Percentiles rank a stretch among this genome's conserved stretches.
phyloP scores from a whole-genome alignment of 1,284 basidiomycete genomes.

The Heterobasidion annosum region DNA sequence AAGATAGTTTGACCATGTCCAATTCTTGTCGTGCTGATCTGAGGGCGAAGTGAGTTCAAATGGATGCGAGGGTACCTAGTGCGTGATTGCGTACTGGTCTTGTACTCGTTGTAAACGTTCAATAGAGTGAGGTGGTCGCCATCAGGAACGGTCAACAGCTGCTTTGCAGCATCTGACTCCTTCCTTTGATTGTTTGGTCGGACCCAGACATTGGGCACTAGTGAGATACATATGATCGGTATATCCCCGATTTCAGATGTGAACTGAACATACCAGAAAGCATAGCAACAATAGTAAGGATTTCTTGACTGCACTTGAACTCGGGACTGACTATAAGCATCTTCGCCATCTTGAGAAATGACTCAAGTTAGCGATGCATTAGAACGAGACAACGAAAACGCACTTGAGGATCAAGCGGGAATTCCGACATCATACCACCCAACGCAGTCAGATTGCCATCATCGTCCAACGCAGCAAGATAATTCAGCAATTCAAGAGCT shows the following conservation, averaged over 20 bases:
- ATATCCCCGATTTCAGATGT: background rate
- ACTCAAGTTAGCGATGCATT: background rate
- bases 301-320: constrained; percentile 95
- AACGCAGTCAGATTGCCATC: constrained; percentile 87
- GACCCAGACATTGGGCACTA: constrained; percentile 89
- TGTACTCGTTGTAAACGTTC: constrained; percentile 95
- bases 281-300: constrained; percentile 94
- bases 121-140: constrained; percentile 94
- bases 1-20: constrained; percentile 93
- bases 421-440: constrained; percentile 94
- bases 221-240: background rate
- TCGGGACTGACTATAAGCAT: constrained; percentile 93
- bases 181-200: constrained; percentile 83
- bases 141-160: constrained; percentile 83
- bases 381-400: constrained; percentile 6
- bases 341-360: constrained; percentile 63
- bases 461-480: constrained; percentile 88
- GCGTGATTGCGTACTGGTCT: constrained; percentile 48
- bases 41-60: constrained; percentile 2
- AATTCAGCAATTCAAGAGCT: constrained; percentile 92
- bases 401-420: constrained; percentile 94
- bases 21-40: constrained; percentile 76
- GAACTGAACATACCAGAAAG: constrained; percentile 59
- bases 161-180: constrained; percentile 91
- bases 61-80: background rate